A percentile compares a stretch with the other conserved stretches of the same genome.
These are phyloP conservation scores for Gremmenia infestans DNA, from an alignment of 2,329 filamentous ascomycete genomes.

Conservation along the genomic window DNA sequence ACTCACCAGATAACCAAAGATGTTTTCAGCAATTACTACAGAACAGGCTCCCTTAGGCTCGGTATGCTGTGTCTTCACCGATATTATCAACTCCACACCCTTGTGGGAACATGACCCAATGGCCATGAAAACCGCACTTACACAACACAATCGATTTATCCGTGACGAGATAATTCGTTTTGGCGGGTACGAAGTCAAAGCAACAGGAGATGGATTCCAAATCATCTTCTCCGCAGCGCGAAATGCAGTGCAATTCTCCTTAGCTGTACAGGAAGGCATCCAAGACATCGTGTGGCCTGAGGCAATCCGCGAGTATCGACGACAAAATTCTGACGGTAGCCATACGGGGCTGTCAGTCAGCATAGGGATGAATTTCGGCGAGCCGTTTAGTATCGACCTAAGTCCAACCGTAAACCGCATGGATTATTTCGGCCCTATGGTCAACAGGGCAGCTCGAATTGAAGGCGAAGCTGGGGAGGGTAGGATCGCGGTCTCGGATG, in stretches of 20 bases:
- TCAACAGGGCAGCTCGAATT: slow-evolving; percentile 6
- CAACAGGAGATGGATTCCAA: slow-evolving; percentile 10
- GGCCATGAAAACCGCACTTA: neutral
- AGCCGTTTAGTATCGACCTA: neutral
- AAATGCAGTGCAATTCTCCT: slow-evolving; percentile 1
- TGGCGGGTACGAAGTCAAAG: slow-evolving; percentile 9
- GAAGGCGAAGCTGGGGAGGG: slow-evolving; percentile 1
- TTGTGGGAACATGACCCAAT: neutral
- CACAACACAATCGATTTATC: slow-evolving; percentile 2
- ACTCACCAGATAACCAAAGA: neutral
- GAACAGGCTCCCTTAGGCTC: neutral
- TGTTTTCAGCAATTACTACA: neutral
- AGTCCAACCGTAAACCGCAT: neutral
- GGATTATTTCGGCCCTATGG: slow-evolving; percentile 6
- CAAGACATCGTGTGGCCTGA: neutral
- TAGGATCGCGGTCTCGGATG: slow-evolving; percentile 9
- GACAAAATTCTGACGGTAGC: neutral
- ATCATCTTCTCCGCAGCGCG: neutral
- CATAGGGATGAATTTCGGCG: slow-evolving; percentile 10
- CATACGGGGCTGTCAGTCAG: slow-evolving; percentile 1
- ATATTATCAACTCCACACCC: slow-evolving; percentile 10
- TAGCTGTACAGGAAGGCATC: slow-evolving; percentile 1
- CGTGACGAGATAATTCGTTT: neutral
- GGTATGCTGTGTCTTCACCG: slow-evolving; percentile 8
- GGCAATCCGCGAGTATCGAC: neutral